phyloP scores from a whole-genome alignment of 148 eudicot species.

The Arctostaphylos glauca region DNA sequence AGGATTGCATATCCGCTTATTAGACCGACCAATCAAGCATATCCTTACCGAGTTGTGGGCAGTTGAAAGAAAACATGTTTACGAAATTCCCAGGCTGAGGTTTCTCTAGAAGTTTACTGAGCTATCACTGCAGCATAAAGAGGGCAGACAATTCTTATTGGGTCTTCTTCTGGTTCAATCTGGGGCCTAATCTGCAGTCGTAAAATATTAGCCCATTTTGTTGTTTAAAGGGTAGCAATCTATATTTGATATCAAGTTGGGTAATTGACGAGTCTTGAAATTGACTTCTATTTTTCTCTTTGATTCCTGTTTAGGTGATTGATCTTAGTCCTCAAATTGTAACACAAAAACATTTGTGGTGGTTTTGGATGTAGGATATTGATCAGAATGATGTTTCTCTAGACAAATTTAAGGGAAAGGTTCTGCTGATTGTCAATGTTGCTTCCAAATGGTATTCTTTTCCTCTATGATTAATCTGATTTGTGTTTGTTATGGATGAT shows the following conservation, averaged over 20 bases:
- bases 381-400: conserved; percentile 76
- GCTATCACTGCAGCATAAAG: not conserved
- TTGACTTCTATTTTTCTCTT: not conserved
- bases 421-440: conserved; percentile 81
- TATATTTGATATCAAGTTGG: not conserved
- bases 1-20: not conserved
- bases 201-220: not conserved
- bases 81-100: not conserved
- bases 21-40: not conserved
- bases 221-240: not conserved
- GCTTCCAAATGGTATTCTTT: conserved; percentile 78
- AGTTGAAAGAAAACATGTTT: not conserved
- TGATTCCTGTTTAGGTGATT: not conserved
- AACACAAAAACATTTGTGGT: not conserved
- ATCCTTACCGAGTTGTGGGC: not conserved
- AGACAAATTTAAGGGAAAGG: conserved; percentile 76
- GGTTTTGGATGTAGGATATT: conserved; percentile 61
- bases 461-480: not conserved
- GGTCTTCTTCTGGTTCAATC: not conserved
- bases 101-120: not conserved
- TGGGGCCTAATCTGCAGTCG: not conserved
- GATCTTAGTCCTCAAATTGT: not conserved
- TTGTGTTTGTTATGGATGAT: not conserved
- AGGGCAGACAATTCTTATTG: not conserved
- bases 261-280: not conserved